Conservation (phyloP, 2,329 filamentous ascomycete species). For the Sporothrix luriei region DNA sequence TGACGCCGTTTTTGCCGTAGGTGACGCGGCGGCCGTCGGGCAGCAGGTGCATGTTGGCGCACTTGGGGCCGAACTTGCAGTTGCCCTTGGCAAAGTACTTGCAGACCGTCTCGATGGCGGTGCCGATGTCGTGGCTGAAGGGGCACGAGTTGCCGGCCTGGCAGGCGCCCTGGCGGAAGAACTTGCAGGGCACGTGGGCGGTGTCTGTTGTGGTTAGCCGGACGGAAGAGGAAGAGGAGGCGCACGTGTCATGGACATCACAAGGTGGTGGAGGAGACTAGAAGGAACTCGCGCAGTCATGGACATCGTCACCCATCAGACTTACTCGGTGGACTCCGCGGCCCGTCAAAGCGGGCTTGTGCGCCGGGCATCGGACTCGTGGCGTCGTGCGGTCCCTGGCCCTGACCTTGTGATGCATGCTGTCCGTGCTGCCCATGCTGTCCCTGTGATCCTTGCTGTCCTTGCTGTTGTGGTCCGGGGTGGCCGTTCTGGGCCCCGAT, state of each 20-base stretch:
- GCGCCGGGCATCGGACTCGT: slow-evolving; percentile 31
- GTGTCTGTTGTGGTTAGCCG: slow-evolving; percentile 64
- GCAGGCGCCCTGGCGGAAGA: slow-evolving; percentile 94
- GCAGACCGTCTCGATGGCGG: slow-evolving; percentile 84
- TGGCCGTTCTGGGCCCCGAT: slow-evolving; percentile 21
- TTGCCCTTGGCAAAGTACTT: slow-evolving; percentile 99
- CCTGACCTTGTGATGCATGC: neutral
- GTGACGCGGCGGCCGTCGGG: slow-evolving; percentile 93
- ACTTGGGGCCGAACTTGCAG: slow-evolving; percentile 98
- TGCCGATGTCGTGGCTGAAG: slow-evolving; percentile 90
- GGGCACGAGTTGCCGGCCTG: slow-evolving; percentile 95
- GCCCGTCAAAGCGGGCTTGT: slow-evolving; percentile 56
- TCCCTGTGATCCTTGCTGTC: neutral
- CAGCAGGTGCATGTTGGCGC: slow-evolving; percentile 92
- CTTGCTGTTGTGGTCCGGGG: neutral
- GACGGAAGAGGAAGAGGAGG: neutral
- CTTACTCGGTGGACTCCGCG: slow-evolving; percentile 65
- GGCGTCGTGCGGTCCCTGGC: neutral
- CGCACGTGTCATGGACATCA: too few relatives aligned
- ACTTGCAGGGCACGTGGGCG: slow-evolving; percentile 98
- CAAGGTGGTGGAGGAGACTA: too few relatives aligned
- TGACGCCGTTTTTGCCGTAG: slow-evolving; percentile 70
- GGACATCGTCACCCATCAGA: slow-evolving; percentile 36
- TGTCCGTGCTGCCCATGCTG: neutral
- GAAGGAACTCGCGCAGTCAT: too few relatives aligned